A percentile compares a stretch with the other conserved stretches of the same genome.
Evolutionary conservation across 1,284 basidiomycete genomes (phyloP).

Genomic region (Tylopilus orsonianus): DNA sequence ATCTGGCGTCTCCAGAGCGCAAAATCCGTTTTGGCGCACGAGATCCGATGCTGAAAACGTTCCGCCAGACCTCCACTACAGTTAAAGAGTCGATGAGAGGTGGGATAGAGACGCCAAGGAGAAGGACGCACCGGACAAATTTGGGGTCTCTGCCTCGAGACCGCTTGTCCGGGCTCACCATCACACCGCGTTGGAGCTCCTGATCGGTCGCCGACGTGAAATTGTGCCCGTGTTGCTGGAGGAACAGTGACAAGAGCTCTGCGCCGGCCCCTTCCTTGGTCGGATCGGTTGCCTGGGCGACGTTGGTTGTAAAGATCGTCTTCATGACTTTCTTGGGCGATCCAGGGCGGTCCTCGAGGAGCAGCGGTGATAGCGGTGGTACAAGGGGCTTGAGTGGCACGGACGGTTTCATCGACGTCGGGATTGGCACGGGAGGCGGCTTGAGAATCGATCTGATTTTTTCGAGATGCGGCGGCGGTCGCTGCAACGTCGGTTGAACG

Average conservation of each 20-base stretch:
- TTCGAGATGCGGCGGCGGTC: conserved; percentile 8
- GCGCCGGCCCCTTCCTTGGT: conserved; percentile 39
- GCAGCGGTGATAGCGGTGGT: conserved; percentile 26
- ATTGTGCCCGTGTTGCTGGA: conserved; percentile 37
- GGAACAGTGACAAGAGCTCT: conserved; percentile 39
- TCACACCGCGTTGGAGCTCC: conserved; percentile 38
- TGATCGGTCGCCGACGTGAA: conserved; percentile 36
- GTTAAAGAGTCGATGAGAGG: background rate
- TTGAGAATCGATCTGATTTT: conserved; percentile 29
- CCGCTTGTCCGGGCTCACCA: conserved; percentile 36
- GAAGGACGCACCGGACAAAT: conserved; percentile 31
- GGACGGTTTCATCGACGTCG: conserved; percentile 11
- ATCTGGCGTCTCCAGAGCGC: conserved; percentile 51
- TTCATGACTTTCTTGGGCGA: conserved; percentile 35
- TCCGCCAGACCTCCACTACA: conserved; percentile 50
- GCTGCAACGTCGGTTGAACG: conserved; percentile 5
- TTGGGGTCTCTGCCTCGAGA: conserved; percentile 29
- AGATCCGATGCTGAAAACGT: conserved; percentile 41
- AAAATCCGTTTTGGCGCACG: conserved; percentile 42
- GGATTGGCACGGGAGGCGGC: conserved; percentile 26
- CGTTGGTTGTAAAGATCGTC: conserved; percentile 42
- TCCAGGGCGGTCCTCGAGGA: conserved; percentile 6
- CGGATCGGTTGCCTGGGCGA: conserved; percentile 44
- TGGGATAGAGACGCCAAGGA: background rate
- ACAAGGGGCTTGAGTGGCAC: conserved; percentile 26